phyloP scores from a whole-genome alignment of 257 asterid genomes.

The Scutellaria barbata region DNA sequence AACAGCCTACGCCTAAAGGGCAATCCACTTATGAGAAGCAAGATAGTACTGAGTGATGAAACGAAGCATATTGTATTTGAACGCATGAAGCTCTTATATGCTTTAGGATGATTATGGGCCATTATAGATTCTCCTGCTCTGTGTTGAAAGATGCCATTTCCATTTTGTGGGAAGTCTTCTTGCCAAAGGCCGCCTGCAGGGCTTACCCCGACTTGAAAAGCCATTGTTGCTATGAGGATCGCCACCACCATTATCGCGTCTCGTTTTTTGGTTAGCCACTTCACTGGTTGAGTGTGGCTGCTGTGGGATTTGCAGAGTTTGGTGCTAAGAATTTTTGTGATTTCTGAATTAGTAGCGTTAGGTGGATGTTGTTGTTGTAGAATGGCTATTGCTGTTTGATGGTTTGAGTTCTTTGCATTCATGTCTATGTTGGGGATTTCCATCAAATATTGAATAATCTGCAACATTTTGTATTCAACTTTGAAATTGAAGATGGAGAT shows the following conservation, averaged over 20 bases:
- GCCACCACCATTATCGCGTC: constrained; percentile 55
- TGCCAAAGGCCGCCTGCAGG: constrained; percentile 58
- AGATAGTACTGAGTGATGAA: constrained; percentile 57
- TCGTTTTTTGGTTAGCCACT: constrained; percentile 44
- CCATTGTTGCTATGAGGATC: constrained; percentile 52
- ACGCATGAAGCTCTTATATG: constrained; percentile 38
- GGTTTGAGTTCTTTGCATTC: constrained; percentile 36
- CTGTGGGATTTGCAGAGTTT: not conserved
- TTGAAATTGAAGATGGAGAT: not conserved
- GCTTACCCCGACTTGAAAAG: constrained; percentile 44
- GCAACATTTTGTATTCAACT: constrained; percentile 27
- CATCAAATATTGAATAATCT: constrained; percentile 45
- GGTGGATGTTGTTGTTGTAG: constrained; percentile 5
- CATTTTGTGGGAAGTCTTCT: not conserved
- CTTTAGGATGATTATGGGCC: constrained; percentile 41
- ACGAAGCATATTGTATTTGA: constrained; percentile 55
- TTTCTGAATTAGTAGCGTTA: not conserved
- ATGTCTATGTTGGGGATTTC: constrained; percentile 30
- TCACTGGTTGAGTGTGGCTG: constrained; percentile 21
- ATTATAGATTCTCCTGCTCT: constrained; percentile 55
- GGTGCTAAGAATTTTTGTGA: not conserved
- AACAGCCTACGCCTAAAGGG: constrained; percentile 47
- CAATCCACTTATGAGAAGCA: constrained; percentile 60
- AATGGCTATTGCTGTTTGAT: constrained; percentile 41
- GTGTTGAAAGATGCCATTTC: constrained; percentile 26